Evolutionary conservation across 768 basidiomycete genomes (phyloP), one percentile per base, ranked within the genome.

Genomic region (Termitomyces eurrhizus): DNA sequence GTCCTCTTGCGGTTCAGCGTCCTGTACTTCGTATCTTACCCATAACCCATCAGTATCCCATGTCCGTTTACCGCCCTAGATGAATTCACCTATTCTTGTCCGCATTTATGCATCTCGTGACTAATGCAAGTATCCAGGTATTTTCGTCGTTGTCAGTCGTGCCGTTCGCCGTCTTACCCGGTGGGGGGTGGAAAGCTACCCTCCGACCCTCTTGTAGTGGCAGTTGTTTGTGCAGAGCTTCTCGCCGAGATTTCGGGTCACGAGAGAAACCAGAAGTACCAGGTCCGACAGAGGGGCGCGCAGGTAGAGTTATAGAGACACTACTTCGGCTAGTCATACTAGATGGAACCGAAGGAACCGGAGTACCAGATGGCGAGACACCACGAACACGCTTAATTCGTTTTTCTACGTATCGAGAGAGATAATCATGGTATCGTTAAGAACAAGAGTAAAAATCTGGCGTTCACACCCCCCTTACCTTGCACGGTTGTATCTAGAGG

Each of bases 1-100:
- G 57, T 90, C 88, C 69, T 92, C 91, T 71, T 90, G 88, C 21
- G 89, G 88, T 64, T 94, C 92, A 42, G 83, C 86, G 68, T 93
- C 92, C 72, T 91, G 89, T 0, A 94, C 92, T 71, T 92, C 90
- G 64, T 93, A 93, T 63, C 90, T 65, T 93, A 1, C 6, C 60
- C 42, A 59, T 52, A 11, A 42, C 29, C 2, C 12, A 33, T 52
- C 16, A 60, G 57, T 2, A 3, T 2, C 53, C 24, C 24, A 29
- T n/a, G 41, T 48, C 57, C 58, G 42, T 36, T 44, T 7, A 36
- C 37, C 41, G 29, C 18, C 21, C 24, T 41, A 14, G 33, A 37
- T 26, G 1, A 44, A 65, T 77, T 14, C 62, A 87, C 86, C 83
- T 81, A 65, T 87, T 85, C 70, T 89, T 91, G 64, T 92, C 89